phyloP scores from a whole-genome alignment of 805 yeast genomes.

The Yamadazyma tumulicola region DNA sequence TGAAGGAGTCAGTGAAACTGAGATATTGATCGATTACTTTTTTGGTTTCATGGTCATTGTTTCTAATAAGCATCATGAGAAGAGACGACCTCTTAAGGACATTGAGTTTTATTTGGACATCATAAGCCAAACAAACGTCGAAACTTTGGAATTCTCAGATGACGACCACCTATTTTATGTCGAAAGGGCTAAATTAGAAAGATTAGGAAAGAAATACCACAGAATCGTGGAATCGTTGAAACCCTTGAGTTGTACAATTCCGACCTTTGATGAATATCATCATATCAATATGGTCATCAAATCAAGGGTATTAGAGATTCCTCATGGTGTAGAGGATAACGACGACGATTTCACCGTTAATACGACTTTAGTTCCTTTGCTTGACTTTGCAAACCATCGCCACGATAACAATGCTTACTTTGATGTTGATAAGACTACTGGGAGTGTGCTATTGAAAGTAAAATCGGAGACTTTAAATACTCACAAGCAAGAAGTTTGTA shows the following conservation, averaged over 20 bases:
- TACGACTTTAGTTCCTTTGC: constrained; percentile 58
- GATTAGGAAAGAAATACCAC: constrained; percentile 11
- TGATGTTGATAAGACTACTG: constrained; percentile 50
- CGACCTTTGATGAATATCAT: constrained; percentile 12
- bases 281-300: constrained; percentile 45
- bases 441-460: constrained; percentile 60
- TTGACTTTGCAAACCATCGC: constrained; percentile 66
- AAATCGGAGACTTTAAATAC: constrained; percentile 1
- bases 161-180: constrained; percentile 9
- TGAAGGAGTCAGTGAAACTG: constrained; percentile 27
- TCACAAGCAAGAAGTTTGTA: constrained; percentile 11
- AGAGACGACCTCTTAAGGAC: constrained; percentile 5
- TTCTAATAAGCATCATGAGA: constrained; percentile 5
- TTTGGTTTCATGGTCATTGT: constrained; percentile 19
- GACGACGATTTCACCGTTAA: constrained; percentile 34
- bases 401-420: constrained; percentile 49
- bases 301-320: constrained; percentile 65
- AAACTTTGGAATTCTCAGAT: constrained; percentile 4
- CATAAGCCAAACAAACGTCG: constrained; percentile 15
- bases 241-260: constrained; percentile 1
- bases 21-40: constrained; percentile 23
- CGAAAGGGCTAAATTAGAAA: constrained; percentile 6
- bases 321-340: constrained; percentile 47
- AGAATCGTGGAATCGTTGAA: constrained; percentile 6
- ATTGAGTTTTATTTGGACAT: constrained; percentile 17